A percentile compares a stretch with the other conserved stretches of the same genome.
Evolutionary conservation across 495 filamentous ascomycete genomes (phyloP).

Genomic region (Xylaria venustula): DNA sequence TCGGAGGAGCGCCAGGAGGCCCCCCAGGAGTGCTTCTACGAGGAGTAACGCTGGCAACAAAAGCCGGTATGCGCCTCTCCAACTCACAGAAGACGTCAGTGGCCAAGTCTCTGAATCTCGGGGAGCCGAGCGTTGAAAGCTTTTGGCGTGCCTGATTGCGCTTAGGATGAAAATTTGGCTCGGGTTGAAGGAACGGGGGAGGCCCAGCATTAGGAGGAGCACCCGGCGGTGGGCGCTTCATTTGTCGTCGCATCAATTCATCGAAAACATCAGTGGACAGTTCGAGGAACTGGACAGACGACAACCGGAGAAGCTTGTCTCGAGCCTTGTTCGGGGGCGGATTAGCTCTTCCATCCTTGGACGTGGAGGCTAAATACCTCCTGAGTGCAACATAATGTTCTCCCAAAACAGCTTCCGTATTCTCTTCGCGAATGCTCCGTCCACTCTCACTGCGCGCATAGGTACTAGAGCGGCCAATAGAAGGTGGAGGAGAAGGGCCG

Average conservation of each 20-base stretch:
- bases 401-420: conserved; percentile 53
- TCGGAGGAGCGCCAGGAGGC: conserved; percentile 56
- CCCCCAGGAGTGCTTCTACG: conserved; percentile 66
- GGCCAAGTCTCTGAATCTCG: conserved; percentile 84
- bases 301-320: conserved; percentile 88
- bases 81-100: conserved; percentile 95
- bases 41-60: conserved; percentile 64
- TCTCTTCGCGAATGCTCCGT: conserved; percentile 49
- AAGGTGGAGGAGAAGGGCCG: conserved; percentile 81
- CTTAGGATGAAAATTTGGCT: conserved; percentile 89
- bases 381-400: conserved; percentile 82
- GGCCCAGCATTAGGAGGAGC: conserved; percentile 50
- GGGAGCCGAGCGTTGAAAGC: conserved; percentile 79
- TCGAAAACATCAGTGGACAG: conserved; percentile 97
- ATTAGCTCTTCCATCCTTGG: conserved; percentile 71
- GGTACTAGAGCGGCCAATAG: conserved; percentile 72
- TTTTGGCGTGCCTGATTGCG: conserved; percentile 95
- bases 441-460: conserved; percentile 64
- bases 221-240: conserved; percentile 52
- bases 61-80: conserved; percentile 84
- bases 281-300: conserved; percentile 91
- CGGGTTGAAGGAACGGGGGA: conserved; percentile 74
- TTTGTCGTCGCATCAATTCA: conserved; percentile 83
- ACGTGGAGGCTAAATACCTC: conserved; percentile 67
- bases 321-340: conserved; percentile 80